phyloP scores from a whole-genome alignment of 805 yeast species.

The Metschnikowia koreensis region DNA sequence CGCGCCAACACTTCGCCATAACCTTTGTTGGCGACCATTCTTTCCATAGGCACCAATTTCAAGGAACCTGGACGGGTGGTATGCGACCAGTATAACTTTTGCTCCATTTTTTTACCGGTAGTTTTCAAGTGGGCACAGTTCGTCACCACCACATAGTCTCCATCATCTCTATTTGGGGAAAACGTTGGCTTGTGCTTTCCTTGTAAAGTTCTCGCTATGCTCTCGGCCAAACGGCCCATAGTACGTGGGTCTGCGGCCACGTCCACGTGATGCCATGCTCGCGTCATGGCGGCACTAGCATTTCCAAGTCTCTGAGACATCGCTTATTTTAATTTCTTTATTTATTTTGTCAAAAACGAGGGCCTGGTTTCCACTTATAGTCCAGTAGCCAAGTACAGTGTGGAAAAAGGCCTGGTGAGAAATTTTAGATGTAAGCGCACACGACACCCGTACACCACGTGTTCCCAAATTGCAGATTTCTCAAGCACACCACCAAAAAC shows the following conservation, averaged over 20 bases:
- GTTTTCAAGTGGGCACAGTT: slow-evolving; percentile 78
- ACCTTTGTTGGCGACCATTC: slow-evolving; percentile 73
- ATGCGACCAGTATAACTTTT: slow-evolving; percentile 87
- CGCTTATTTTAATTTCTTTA: background rate
- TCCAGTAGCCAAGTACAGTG: too few relatives aligned
- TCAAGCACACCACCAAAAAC: background rate
- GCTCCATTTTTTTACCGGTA: slow-evolving; percentile 81
- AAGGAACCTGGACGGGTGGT: slow-evolving; percentile 87
- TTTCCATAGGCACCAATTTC: slow-evolving; percentile 77
- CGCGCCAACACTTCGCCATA: slow-evolving; percentile 78
- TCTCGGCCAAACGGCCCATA: slow-evolving; percentile 86
- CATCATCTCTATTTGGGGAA: slow-evolving; percentile 73
- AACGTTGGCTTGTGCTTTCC: slow-evolving; percentile 97
- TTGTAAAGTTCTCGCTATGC: slow-evolving; percentile 81
- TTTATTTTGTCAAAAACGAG: background rate
- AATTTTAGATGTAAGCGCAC: background rate
- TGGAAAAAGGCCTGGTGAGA: background rate
- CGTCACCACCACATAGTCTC: slow-evolving; percentile 96
- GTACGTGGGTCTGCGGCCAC: slow-evolving; percentile 81
- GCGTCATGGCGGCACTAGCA: slow-evolving; percentile 73
- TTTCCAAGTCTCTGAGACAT: slow-evolving; percentile 51
- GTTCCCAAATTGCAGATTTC: background rate
- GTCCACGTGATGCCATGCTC: slow-evolving; percentile 96
- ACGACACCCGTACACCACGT: background rate
- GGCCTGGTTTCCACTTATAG: background rate